A percentile compares a stretch with the other conserved stretches of the same genome.
These are phyloP conservation scores for Pseudevernia furfuracea DNA, from an alignment of 495 filamentous ascomycete species.

Conservation along the genomic window DNA sequence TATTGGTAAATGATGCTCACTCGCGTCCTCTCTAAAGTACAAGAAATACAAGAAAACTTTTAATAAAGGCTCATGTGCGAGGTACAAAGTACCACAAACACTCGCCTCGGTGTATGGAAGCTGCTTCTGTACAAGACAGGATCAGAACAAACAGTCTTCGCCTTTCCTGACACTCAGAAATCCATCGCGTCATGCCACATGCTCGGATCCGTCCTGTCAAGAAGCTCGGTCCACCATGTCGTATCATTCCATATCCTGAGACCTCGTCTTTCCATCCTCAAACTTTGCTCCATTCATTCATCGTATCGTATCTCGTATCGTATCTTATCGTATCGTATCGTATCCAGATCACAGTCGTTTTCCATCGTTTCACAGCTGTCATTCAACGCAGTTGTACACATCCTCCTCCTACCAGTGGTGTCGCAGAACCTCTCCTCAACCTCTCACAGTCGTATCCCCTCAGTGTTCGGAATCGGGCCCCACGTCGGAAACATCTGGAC, in stretches of 20 bases:
- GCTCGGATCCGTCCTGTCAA: too few relatives aligned
- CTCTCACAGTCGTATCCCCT: neutral
- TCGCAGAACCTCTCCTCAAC: neutral
- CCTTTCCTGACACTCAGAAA: neutral
- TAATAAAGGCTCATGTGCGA: neutral
- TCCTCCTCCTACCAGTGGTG: neutral
- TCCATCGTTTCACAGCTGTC: neutral
- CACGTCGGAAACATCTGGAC: neutral
- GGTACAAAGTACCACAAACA: neutral
- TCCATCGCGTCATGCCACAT: neutral
- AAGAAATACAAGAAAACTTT: neutral
- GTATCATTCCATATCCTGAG: too few relatives aligned
- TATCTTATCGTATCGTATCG: neutral
- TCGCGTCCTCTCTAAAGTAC: neutral
- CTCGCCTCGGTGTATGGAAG: neutral
- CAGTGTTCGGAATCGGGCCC: neutral
- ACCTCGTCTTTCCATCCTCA: too few relatives aligned
- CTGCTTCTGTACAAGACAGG: neutral
- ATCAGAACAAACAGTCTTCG: neutral
- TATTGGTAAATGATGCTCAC: too few relatives aligned
- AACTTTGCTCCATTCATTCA: neutral
- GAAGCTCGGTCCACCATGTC: neutral
- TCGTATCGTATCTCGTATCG: neutral
- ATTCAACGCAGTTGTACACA: neutral
- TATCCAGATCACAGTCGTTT: neutral